Percentiles rank a stretch among this genome's conserved stretches.
Evolutionary conservation across 306 rosid species (phyloP).

Genomic region (Cucumis cinereus): DNA sequence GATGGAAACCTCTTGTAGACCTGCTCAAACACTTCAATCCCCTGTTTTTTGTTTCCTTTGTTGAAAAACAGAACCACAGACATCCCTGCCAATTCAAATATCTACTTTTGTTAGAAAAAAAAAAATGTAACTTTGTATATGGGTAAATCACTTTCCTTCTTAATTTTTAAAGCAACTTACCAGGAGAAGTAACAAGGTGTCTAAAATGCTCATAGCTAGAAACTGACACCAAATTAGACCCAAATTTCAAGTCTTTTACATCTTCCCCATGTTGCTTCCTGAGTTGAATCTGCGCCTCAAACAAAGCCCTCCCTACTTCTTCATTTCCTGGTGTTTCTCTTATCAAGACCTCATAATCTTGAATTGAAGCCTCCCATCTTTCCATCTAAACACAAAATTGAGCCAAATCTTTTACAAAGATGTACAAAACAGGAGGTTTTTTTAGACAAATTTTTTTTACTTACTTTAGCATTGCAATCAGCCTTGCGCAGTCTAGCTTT

Average conservation of each 20-base stretch:
- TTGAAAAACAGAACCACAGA: constrained; percentile 77
- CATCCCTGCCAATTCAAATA: constrained; percentile 44
- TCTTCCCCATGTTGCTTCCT: constrained; percentile 64
- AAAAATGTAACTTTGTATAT: not conserved
- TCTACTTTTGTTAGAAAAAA: not conserved
- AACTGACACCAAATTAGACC: constrained; percentile 58
- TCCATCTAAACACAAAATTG: constrained; percentile 38
- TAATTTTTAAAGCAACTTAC: constrained; percentile 12
- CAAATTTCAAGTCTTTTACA: constrained; percentile 55
- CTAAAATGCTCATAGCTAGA: constrained; percentile 73
- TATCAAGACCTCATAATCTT: constrained; percentile 69
- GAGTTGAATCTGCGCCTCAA: constrained; percentile 62
- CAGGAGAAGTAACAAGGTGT: constrained; percentile 76
- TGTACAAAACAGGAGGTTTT: not conserved
- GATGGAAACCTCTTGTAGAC: constrained; percentile 81
- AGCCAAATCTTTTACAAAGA: not conserved
- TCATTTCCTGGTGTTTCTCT: constrained; percentile 84
- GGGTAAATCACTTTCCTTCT: not conserved
- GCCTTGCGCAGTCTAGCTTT: constrained; percentile 89
- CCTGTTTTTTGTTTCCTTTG: constrained; percentile 46
- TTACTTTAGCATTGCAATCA: constrained; percentile 76
- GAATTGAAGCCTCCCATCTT: constrained; percentile 82
- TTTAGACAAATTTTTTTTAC: not conserved
- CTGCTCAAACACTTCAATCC: constrained; percentile 50
- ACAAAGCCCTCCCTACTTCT: constrained; percentile 79